Conservation (phyloP, 2,329 filamentous ascomycete species). For the Pseudogymnoascus sp. region DNA sequence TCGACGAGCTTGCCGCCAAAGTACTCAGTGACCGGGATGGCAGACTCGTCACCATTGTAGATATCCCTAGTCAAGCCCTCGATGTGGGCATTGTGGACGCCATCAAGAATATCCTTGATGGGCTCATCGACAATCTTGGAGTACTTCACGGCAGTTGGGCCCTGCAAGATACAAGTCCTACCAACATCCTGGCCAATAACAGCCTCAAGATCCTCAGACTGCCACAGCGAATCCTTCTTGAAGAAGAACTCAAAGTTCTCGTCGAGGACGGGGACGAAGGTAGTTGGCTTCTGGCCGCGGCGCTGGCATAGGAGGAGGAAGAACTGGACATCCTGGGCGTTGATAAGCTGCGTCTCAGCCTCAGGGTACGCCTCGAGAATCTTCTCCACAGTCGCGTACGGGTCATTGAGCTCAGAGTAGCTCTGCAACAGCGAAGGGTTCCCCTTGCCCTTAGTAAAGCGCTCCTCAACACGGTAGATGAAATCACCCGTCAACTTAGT, state of each 20-base stretch:
- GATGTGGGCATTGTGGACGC: conserved; percentile 84
- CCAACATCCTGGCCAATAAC: conserved; percentile 95
- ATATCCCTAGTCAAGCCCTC: conserved; percentile 67
- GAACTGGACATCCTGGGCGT: conserved; percentile 95
- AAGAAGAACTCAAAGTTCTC: conserved; percentile 99
- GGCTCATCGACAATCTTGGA: conserved; percentile 87
- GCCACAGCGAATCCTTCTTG: conserved; percentile 99
- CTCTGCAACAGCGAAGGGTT: conserved; percentile 79
- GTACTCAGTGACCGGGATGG: conserved; percentile 83
- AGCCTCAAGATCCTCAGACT: conserved; percentile 93
- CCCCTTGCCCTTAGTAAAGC: conserved; percentile 67
- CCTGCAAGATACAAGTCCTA: conserved; percentile 91
- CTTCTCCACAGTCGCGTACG: conserved; percentile 67
- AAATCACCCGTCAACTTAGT: conserved; percentile 84
- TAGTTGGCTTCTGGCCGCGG: conserved; percentile 88
- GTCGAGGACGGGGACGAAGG: conserved; percentile 90
- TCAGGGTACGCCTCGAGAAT: conserved; percentile 80
- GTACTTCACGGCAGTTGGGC: conserved; percentile 85
- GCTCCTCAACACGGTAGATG: conserved; percentile 92
- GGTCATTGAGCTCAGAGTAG: conserved; percentile 78
- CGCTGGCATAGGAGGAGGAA: conserved; percentile 90
- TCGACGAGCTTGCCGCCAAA: conserved; percentile 84
- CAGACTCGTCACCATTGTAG: conserved; percentile 63
- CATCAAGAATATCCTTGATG: conserved; percentile 87
- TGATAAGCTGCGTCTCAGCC: conserved; percentile 84